phyloP scores from a whole-genome alignment of 306 rosid genomes.

The Glycine tomentella region DNA sequence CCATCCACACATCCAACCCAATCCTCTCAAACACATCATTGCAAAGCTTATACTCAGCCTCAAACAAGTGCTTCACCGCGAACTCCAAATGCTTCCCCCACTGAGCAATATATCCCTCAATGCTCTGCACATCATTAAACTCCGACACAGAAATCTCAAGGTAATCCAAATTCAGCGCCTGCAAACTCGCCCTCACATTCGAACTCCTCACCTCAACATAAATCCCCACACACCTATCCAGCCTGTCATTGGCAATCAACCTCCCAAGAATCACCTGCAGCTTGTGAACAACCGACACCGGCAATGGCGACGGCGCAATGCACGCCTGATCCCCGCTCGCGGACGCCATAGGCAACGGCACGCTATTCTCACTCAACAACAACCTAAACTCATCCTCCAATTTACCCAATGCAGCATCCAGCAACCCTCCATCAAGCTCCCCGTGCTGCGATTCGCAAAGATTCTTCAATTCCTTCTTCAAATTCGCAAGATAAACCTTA shows the following conservation, averaged over 20 bases:
- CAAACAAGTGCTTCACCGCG: conserved; percentile 98
- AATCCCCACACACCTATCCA: conserved; percentile 77
- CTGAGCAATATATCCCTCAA: conserved; percentile 83
- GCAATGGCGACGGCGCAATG: conserved; percentile 96
- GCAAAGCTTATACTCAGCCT: conserved; percentile 94
- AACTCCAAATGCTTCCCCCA: conserved; percentile 99
- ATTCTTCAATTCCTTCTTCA: conserved; percentile 78
- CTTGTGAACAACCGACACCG: conserved; percentile 80
- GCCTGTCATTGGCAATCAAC: conserved; percentile 75
- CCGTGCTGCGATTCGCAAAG: conserved; percentile 67
- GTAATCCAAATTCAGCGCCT: conserved; percentile 91
- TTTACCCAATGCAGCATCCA: conserved; percentile 84
- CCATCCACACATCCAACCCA: conserved; percentile 91
- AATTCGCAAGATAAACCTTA: conserved; percentile 61
- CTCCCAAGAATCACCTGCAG: conserved; percentile 88
- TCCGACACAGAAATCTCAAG: conserved; percentile 90
- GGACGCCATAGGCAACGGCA: conserved; percentile 79
- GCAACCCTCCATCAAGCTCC: conserved; percentile 91
- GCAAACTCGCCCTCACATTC: conserved; percentile 90
- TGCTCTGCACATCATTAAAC: conserved; percentile 94
- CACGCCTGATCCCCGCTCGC: conserved; percentile 71
- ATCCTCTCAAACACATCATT: conserved; percentile 95
- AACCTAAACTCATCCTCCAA: conserved; percentile 83
- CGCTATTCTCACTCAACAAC: conserved; percentile 81
- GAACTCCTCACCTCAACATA: conserved; percentile 90